phyloP scores from a whole-genome alignment of 768 basidiomycete species.

The Termitomyces sp. region DNA sequence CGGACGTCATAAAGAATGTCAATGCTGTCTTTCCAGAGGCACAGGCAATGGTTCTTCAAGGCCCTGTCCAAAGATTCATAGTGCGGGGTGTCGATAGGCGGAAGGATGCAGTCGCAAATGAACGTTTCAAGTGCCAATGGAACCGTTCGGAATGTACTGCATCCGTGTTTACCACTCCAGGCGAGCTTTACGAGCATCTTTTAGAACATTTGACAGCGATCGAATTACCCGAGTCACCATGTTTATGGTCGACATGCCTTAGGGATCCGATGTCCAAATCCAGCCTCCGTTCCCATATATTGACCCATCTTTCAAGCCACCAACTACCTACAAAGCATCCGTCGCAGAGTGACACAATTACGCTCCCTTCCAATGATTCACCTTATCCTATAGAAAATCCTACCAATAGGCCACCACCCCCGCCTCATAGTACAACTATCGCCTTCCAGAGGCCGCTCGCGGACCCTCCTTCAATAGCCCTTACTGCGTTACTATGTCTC shows the following conservation, averaged over 20 bases:
- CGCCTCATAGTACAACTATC: slow-evolving; percentile 58
- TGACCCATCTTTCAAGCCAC: slow-evolving; percentile 68
- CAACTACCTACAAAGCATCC: slow-evolving; percentile 54
- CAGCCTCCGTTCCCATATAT: slow-evolving; percentile 57
- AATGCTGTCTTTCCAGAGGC: slow-evolving; percentile 81
- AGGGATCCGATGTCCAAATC: slow-evolving; percentile 39
- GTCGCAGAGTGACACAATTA: slow-evolving; percentile 69
- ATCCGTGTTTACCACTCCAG: slow-evolving; percentile 41
- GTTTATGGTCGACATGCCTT: slow-evolving; percentile 70
- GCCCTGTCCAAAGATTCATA: slow-evolving; percentile 71
- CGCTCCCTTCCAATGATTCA: slow-evolving; percentile 49
- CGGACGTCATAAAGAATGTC: slow-evolving; percentile 94
- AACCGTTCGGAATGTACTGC: slow-evolving; percentile 50
- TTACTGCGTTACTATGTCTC: slow-evolving; percentile 77
- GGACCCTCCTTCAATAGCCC: slow-evolving; percentile 67
- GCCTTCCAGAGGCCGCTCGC: slow-evolving; percentile 50
- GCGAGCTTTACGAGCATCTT: slow-evolving; percentile 72
- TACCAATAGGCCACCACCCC: slow-evolving; percentile 64
- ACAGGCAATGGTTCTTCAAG: slow-evolving; percentile 79
- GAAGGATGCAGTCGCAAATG: slow-evolving; percentile 48
- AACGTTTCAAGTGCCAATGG: slow-evolving; percentile 79
- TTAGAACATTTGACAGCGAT: slow-evolving; percentile 46
- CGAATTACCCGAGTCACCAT: slow-evolving; percentile 42
- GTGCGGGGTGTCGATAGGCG: slow-evolving; percentile 80
- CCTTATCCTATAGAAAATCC: slow-evolving; percentile 56